Evolutionary conservation across 2,329 filamentous ascomycete species (phyloP), one percentile per base, ranked within the genome.

Genomic region (Colletotrichum paranaense): DNA sequence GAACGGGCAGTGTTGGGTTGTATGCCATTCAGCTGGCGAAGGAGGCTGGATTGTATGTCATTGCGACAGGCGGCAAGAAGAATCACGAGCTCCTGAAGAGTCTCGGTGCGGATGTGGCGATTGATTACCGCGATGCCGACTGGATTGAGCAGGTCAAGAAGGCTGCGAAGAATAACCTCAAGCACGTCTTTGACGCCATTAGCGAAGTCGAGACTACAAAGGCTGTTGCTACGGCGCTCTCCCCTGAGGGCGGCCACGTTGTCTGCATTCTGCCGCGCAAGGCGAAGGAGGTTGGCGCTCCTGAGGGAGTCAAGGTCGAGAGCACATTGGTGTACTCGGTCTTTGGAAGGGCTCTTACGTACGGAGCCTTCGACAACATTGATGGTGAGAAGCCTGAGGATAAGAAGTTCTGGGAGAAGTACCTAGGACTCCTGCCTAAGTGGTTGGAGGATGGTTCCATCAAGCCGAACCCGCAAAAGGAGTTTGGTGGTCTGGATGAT

Each of bases 41-140:
- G 57, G 46, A 57, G 65, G 67, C 62, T 11, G 73, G 73, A 2
- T 19, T 73, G 1, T 32, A 8, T 30, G 73, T 75, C n/a, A 72
- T 75, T 16, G 68, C 72, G 7, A 74, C 72, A 0, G 72, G 62
- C 5, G 57, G 62, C 62, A 77, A 80, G 5, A 73, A 73, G 28
- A 86, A 87, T 75, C 80, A 80, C 53, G 82, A 79, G 1, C 81
- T 85, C 4, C 80, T 86, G 22, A 79, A 79, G 70, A 78, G 77
- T 1, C 81, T 85, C 3, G 88, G 88, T n/a, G 88, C 87, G 9
- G 84, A 84, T 24, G 77, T 79, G 6, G 82, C 80, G 19, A 85
- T 88, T 68, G 86, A 90, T 80, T 87, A 89, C 79, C 79, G 77
- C 35, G 74, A 74, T 3, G 60, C 56, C 24, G 58, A 74, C 52